Conservation (phyloP, 2,329 filamentous ascomycete species). For the Microsporum audouinii region DNA sequence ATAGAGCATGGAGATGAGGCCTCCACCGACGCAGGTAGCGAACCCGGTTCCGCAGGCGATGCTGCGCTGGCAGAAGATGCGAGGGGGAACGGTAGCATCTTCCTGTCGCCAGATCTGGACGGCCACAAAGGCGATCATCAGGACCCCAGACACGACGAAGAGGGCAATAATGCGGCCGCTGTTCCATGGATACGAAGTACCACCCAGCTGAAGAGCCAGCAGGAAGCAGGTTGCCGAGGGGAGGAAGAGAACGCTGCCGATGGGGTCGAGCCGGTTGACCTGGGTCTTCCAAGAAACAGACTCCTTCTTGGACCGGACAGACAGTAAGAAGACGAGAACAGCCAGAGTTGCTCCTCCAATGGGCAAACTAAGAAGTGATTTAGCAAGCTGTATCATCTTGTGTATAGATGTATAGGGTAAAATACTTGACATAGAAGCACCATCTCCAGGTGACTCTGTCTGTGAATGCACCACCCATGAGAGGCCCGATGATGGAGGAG, state of each 20-base stretch:
- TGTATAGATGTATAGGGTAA: background rate
- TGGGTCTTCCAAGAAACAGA: constrained; percentile 3
- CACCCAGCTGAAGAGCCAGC: constrained; percentile 21
- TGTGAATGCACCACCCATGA: constrained; percentile 11
- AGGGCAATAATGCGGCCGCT: constrained; percentile 16
- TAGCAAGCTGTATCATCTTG: background rate
- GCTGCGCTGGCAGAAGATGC: constrained; percentile 7
- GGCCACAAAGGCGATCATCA: constrained; percentile 13
- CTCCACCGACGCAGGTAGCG: background rate
- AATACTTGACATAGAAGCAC: constrained; percentile 8
- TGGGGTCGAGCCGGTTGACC: constrained; percentile 15
- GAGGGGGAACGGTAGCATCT: constrained; percentile 18
- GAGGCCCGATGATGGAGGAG: constrained; percentile 12
- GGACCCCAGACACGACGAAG: constrained; percentile 15
- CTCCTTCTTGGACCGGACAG: constrained; percentile 3
- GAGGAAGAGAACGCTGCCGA: constrained; percentile 38
- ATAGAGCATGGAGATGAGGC: constrained; percentile 6
- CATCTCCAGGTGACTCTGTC: constrained; percentile 13
- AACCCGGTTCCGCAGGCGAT: background rate
- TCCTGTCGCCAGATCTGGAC: constrained; percentile 14
- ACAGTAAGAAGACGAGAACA: constrained; percentile 5
- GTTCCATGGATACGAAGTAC: constrained; percentile 16
- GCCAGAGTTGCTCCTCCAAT: constrained; percentile 7
- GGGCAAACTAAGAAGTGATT: constrained; percentile 2
- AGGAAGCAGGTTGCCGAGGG: constrained; percentile 17